phyloP scores from a whole-genome alignment of 2,329 filamentous ascomycete genomes.

The Fusarium nanum region DNA sequence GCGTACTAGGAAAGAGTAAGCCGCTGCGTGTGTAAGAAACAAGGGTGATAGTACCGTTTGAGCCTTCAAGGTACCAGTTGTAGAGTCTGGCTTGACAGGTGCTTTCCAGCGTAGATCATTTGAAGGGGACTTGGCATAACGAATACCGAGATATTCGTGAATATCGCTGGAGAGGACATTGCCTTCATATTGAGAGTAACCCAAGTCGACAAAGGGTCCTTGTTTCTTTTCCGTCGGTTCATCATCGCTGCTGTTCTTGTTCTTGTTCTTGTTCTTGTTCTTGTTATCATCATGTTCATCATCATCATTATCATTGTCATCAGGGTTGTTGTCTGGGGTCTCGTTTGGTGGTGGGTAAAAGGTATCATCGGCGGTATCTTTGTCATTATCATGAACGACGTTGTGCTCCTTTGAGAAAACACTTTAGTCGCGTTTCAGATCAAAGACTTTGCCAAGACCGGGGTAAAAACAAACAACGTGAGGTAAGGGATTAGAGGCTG shows the following conservation, averaged over 20 bases:
- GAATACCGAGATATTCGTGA: slow-evolving; percentile 60
- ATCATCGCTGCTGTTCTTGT: not conserved
- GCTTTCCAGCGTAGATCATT: slow-evolving; percentile 63
- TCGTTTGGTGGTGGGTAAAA: slow-evolving; percentile 1
- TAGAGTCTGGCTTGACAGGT: slow-evolving; percentile 57
- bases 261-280: not conserved
- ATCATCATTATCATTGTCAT: slow-evolving; percentile 1
- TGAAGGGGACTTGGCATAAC: slow-evolving; percentile 64
- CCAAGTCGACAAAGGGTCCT: slow-evolving; percentile 52
- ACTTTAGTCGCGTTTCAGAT: slow-evolving; percentile 13
- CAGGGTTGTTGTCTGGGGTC: not conserved
- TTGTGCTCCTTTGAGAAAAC: slow-evolving; percentile 14
- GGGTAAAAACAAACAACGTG: not conserved
- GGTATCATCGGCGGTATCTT: slow-evolving; percentile 1
- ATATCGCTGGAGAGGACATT: slow-evolving; percentile 53
- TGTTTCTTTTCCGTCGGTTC: not conserved
- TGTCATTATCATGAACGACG: not conserved
- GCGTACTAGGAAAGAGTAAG: slow-evolving; percentile 52
- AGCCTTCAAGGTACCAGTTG: slow-evolving; percentile 51
- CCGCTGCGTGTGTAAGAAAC: not conserved
- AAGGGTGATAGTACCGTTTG: slow-evolving; percentile 44
- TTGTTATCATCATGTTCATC: not conserved
- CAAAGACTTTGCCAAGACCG: not conserved
- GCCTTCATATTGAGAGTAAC: slow-evolving; percentile 60
- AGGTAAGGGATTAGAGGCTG: not conserved